phyloP scores from a whole-genome alignment of 768 basidiomycete species.

The Naganishia randhawae region DNA sequence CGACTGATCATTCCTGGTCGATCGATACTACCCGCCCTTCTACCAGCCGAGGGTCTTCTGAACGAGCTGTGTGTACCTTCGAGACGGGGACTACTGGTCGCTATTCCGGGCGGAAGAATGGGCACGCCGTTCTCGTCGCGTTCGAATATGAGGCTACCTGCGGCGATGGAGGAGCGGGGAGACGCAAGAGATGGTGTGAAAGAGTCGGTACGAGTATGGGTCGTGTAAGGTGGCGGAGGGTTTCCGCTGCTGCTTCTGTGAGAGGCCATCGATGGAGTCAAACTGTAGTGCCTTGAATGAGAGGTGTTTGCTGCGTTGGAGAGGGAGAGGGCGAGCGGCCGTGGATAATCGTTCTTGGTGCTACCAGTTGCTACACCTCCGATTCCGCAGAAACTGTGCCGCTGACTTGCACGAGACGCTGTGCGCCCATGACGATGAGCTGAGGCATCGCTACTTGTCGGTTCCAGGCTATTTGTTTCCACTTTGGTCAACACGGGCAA shows the following conservation, averaged over 20 bases:
- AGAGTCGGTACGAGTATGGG: constrained; percentile 5
- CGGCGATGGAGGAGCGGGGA: neutral
- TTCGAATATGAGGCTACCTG: constrained; percentile 6
- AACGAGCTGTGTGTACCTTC: neutral
- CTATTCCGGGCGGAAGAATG: constrained; percentile 3
- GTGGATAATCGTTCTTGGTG: neutral
- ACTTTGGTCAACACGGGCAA: neutral
- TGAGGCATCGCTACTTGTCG: constrained; percentile 14
- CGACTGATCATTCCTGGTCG: neutral
- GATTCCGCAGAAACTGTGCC: neutral
- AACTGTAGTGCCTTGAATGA: constrained; percentile 6
- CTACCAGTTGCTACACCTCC: neutral
- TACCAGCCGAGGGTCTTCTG: neutral
- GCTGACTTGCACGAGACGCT: constrained; percentile 35
- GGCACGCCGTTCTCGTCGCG: constrained; percentile 14
- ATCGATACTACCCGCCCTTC: constrained; percentile 7
- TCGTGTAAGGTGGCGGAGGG: constrained; percentile 9
- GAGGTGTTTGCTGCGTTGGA: constrained; percentile 6
- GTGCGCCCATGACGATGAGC: constrained; percentile 35
- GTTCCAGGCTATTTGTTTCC: constrained; percentile 29
- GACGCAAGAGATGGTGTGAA: neutral
- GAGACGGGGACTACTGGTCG: neutral
- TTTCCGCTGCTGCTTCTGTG: neutral
- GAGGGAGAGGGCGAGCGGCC: neutral
- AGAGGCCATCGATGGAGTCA: constrained; percentile 4